Conservation (phyloP, 2,329 filamentous ascomycete genomes). For the Sporothrix humicola region DNA sequence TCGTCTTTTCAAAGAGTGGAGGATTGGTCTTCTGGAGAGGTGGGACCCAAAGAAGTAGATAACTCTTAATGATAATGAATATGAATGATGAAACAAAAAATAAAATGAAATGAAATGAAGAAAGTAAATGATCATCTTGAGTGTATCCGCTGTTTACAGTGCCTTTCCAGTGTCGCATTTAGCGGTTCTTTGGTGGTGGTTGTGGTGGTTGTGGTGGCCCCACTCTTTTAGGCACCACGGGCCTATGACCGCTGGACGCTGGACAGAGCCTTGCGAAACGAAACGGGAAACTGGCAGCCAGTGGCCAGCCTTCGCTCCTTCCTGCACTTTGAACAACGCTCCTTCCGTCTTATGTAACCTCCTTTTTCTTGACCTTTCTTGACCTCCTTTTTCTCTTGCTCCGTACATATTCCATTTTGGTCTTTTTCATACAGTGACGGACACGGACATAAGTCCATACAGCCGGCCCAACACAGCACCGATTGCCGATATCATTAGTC, state of each 20-base stretch:
- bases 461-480: no score
- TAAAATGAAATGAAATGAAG: not conserved
- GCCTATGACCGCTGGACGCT: not conserved
- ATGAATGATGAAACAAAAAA: not conserved
- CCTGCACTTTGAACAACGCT: no score
- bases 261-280: constrained; percentile 11
- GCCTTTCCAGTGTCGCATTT: no score
- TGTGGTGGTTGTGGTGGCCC: not conserved
- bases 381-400: not conserved
- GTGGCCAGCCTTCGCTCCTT: not conserved
- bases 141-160: not conserved
- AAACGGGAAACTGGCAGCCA: not conserved
- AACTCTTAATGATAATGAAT: not conserved
- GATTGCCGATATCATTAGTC: not conserved
- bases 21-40: constrained; percentile 66
- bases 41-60: constrained; percentile 44
- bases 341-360: no score
- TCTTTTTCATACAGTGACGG: no score
- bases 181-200: no score
- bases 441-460: no score
- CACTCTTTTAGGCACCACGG: constrained; percentile 10
- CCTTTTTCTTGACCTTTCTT: no score
- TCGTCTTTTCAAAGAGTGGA: constrained; percentile 68
- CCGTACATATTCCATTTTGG: no score
- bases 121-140: not conserved